Percentiles rank a stretch among this genome's conserved stretches.
Conservation (phyloP, 225 moss, liverwort and hornwort species). For the Bryum argenteum region DNA sequence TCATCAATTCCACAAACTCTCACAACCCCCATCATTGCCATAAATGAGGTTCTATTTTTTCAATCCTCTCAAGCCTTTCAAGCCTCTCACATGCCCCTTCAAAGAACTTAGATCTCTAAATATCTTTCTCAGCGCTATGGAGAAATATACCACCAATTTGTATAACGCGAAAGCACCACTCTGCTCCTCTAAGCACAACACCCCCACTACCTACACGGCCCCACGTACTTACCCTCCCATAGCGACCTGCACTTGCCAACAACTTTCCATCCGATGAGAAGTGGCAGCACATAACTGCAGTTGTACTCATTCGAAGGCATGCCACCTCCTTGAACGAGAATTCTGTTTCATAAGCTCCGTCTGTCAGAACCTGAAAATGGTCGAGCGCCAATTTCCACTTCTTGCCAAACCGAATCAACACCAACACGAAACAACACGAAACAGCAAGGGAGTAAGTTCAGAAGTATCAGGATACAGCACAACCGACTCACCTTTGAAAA, state of each 20-base stretch:
- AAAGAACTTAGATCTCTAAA: not conserved
- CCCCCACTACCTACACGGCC: not conserved
- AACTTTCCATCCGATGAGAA: slow-evolving; percentile 98
- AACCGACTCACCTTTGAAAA: slow-evolving; percentile 77
- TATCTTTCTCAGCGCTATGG: not conserved
- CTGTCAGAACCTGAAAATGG: slow-evolving; percentile 19
- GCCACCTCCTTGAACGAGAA: slow-evolving; percentile 97
- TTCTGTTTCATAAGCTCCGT: slow-evolving; percentile 49
- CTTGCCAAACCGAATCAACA: not conserved
- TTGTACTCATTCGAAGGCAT: slow-evolving; percentile 93
- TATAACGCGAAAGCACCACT: not conserved
- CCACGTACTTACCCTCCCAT: slow-evolving; percentile 71
- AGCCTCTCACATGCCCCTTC: not conserved
- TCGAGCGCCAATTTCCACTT: not conserved
- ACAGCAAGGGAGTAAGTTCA: not conserved
- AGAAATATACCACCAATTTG: not conserved
- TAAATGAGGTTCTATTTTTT: not conserved
- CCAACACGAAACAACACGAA: not conserved
- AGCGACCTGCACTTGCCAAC: slow-evolving; percentile 97
- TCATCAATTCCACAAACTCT: not conserved
- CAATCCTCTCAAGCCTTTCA: not conserved
- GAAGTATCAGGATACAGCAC: slow-evolving; percentile 2
- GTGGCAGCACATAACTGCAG: slow-evolving; percentile 97
- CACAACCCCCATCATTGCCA: not conserved
- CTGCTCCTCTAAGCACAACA: not conserved